Evolutionary conservation across 192 early-diverging fungal genomes (phyloP), one percentile per base, ranked within the genome.

Genomic region (Piromyces finnis): DNA sequence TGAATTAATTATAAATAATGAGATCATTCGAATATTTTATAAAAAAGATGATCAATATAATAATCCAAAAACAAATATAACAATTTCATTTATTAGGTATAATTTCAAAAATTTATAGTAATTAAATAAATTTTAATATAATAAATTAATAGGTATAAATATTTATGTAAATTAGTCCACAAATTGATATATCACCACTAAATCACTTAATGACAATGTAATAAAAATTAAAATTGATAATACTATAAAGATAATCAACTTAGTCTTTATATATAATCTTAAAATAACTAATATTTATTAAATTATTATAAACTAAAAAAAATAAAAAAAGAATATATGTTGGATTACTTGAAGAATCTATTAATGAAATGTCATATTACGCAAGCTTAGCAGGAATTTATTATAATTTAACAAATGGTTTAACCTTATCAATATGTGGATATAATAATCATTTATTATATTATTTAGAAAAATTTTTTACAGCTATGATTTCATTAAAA

Each of bases 41-140:
- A 96, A 97, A 85, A 94, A 94, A 81, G 97, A 99, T 85, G 95
- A 97, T 84, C 92, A 89, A 9, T 99, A 95, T 88, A 89, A 79
- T 94, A 95, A 80, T 93, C 92, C 16, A 87, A 91, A 81, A 93
- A 92, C 82, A 92, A 94, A 85, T 82, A 92, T 29, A 89, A 88
- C 2, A 92, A 91, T 79, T 77, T 97, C 29, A 94, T 92, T 39
- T 93, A 96, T 83, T 89, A 93, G 77, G 87, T 68, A n/a, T 26
- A 68, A 22, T 51, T n/a, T n/a, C n/a, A n/a, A n/a, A n/a, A n/a
- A n/a, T n/a, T n/a, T n/a, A n/a, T n/a, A n/a, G n/a, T n/a, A n/a
- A n/a, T n/a, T 35, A 35, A 35, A 35, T 7, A 35, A 7, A 35
- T 35, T 7, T 35, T 35, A 35, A 35, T 35, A 35, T 35, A 35